Base-by-base conservation (phyloP, 805 yeast species). In the Metschnikowia gruessii region DNA sequence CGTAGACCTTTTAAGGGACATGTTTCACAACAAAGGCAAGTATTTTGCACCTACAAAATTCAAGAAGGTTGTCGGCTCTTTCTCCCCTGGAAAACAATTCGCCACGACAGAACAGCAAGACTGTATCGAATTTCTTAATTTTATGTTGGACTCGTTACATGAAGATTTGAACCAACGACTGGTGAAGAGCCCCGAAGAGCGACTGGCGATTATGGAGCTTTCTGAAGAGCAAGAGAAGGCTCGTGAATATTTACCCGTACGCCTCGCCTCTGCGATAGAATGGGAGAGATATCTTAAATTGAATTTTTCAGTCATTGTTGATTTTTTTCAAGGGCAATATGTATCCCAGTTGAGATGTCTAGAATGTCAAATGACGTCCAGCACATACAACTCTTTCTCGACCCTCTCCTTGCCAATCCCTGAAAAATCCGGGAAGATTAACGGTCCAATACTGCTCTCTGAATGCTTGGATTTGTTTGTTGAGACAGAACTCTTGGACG, bases 201-300 rank as follows among this genome's bases (percentile, higher is more conserved):
- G 68, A 42, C 61, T 57, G 39, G 57, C 62, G 3, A 64, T 72
- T 11, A 79, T 83, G 12, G 82, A 79, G 42, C 59, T 72, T 24
- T 65, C 75, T 6, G 67, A 67, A 0, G 82, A 78, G 43, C 94
- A 90, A 51, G 97, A 90, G 60, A 70, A 71, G 31, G 68, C 75
- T 13, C 72, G 97, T 37, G 98, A 91, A 60, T 65, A 66, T 22
- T 65, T 88, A 58, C 85, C 95, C 0, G 74, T 89, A 2, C 74
- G 96, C 47, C 71, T 86, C 21, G 97, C 96, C 0, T 83, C 96
- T 0, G 79, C 94, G 0, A 80, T 89, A 41, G 97, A 91, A 61
- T 91, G 98, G 98, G 96, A 87, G 58, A 70, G 95, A 47, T 89
- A 89, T 61, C 68, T 88, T 45, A 82, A 81, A 48, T 77, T 87